phyloP scores from a whole-genome alignment of 768 basidiomycete species.

The Rhizopogon roseolus region DNA sequence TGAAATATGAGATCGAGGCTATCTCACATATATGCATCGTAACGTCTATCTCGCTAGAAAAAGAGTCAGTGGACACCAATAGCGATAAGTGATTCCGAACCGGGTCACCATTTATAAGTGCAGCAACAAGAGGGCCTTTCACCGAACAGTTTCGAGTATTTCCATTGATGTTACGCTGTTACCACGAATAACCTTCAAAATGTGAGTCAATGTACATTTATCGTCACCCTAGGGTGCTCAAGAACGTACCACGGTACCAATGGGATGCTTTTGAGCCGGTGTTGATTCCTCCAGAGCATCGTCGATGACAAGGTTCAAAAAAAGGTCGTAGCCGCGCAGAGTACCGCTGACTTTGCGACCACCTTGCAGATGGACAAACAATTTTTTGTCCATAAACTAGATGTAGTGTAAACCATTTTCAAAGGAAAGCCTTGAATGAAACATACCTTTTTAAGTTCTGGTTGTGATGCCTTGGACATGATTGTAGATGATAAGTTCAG shows the following conservation, averaged over 20 bases:
- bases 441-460: slow-evolving; percentile 96
- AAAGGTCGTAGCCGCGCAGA: slow-evolving; percentile 95
- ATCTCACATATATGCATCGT: neutral
- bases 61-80: neutral
- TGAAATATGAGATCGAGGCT: neutral
- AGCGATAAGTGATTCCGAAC: neutral
- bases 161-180: slow-evolving; percentile 98
- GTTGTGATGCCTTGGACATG: slow-evolving; percentile 95
- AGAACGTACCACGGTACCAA: slow-evolving; percentile 83
- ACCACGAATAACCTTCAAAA: slow-evolving; percentile 83
- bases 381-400: slow-evolving; percentile 98
- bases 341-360: slow-evolving; percentile 95
- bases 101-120: slow-evolving; percentile 6
- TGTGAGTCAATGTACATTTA: neutral
- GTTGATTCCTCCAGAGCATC: slow-evolving; percentile 90
- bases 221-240: neutral
- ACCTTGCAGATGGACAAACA: slow-evolving; percentile 91
- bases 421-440: slow-evolving; percentile 1
- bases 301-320: slow-evolving; percentile 96
- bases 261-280: slow-evolving; percentile 83
- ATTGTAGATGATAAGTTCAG: slow-evolving; percentile 13
- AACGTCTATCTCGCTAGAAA: neutral
- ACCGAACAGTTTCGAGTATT: slow-evolving; percentile 62
- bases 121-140: slow-evolving; percentile 1
- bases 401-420: neutral